phyloP scores from a whole-genome alignment of 73 alveolate species.

The Stentor coeruleus region DNA sequence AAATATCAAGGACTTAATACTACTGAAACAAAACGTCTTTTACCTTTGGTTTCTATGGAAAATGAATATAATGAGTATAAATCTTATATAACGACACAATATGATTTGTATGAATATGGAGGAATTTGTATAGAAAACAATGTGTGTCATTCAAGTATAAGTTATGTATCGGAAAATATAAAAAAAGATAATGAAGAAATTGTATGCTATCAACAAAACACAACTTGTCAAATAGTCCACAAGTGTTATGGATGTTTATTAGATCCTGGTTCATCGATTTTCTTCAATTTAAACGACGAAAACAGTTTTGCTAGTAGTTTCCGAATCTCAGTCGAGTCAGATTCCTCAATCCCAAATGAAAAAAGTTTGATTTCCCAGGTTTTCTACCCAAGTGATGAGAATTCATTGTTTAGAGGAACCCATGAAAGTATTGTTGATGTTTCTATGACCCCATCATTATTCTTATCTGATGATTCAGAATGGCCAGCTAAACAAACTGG shows the following conservation, averaged over 20 bases:
- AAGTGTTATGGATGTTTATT: neutral
- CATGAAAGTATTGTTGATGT: neutral
- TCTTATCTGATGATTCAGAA: neutral
- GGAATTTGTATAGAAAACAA: neutral
- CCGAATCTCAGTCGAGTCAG: neutral
- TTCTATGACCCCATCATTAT: neutral
- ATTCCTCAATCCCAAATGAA: conserved; percentile 11
- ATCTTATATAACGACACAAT: neutral
- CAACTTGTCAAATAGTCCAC: neutral
- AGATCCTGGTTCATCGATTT: neutral
- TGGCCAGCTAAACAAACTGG: neutral
- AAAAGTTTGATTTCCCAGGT: neutral
- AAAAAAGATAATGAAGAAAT: too few relatives aligned
- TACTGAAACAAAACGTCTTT: neutral
- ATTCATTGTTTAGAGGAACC: neutral
- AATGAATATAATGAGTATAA: neutral
- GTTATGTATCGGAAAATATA: too few relatives aligned
- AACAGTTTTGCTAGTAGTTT: neutral
- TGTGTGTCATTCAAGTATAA: neutral
- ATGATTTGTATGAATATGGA: neutral
- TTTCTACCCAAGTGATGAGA: neutral
- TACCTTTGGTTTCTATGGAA: neutral
- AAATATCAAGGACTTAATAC: neutral
- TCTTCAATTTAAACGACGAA: neutral
- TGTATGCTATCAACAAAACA: neutral